Conservation (phyloP, 305 asterid species). For the Fraxinus baroniana region DNA sequence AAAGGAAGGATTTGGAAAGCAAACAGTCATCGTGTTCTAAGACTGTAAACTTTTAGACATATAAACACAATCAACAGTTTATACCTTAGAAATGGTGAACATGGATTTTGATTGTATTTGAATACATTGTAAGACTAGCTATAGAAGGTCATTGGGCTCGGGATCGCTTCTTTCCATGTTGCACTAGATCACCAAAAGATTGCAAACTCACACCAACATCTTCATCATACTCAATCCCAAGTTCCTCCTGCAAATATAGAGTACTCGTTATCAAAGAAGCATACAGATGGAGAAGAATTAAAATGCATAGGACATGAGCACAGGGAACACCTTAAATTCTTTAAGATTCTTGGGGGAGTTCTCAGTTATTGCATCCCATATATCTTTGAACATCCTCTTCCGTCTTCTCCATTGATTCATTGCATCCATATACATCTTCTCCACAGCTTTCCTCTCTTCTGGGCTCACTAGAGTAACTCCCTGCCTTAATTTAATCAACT, state of each 20-base stretch:
- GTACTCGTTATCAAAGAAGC: not conserved
- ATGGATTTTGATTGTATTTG: not conserved
- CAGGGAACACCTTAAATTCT: constrained; percentile 66
- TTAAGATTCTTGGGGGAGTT: constrained; percentile 83
- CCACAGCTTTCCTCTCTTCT: constrained; percentile 72
- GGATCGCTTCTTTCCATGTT: constrained; percentile 55
- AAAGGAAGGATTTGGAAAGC: not conserved
- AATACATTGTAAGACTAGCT: not conserved
- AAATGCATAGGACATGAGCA: not conserved
- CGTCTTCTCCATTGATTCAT: constrained; percentile 81
- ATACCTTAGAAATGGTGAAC: not conserved
- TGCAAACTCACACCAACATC: constrained; percentile 82
- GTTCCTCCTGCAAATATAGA: constrained; percentile 67
- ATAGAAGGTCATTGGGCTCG: constrained; percentile 41
- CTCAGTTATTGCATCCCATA: constrained; percentile 94
- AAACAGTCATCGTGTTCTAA: not conserved
- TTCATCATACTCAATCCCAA: constrained; percentile 89
- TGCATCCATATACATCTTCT: constrained; percentile 44
- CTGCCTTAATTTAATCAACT: constrained; percentile 66
- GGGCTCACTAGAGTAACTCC: constrained; percentile 84
- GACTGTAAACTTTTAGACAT: not conserved
- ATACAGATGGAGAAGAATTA: not conserved
- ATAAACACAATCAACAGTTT: not conserved
- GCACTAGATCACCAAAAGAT: constrained; percentile 55
- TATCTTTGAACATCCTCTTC: constrained; percentile 87